phyloP scores from a whole-genome alignment of 257 asterid genomes.

The Nicotiana attenuata region DNA sequence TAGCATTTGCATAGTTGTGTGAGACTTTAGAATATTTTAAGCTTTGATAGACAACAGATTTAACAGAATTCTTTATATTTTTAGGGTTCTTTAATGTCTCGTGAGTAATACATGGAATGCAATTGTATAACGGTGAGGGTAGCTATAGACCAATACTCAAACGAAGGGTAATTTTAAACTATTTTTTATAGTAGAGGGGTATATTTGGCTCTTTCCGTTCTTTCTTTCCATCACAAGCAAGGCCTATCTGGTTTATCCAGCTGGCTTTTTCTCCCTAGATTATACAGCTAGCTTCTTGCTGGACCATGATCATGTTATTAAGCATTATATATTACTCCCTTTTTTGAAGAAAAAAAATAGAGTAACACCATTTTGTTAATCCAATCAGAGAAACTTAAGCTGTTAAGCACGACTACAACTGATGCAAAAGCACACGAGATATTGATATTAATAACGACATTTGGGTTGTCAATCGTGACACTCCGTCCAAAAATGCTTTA shows the following conservation, averaged over 20 bases:
- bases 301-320: neutral
- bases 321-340: neutral
- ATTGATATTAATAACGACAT: too few species aligned
- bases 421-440: too few species aligned
- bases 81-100: neutral
- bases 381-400: neutral
- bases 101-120: too few species aligned
- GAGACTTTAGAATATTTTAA: neutral
- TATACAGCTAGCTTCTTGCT: neutral
- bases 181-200: too few species aligned
- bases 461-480: too few species aligned
- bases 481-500: too few species aligned
- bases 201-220: neutral
- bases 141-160: too few species aligned
- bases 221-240: neutral
- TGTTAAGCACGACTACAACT: too few species aligned
- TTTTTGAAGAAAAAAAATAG: neutral
- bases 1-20: neutral
- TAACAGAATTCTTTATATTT: conserved; percentile 17
- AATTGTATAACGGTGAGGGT: too few species aligned
- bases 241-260: neutral
- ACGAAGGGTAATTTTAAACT: too few species aligned
- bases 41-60: neutral
- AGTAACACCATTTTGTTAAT: neutral
- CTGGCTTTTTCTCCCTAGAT: neutral